These are phyloP conservation scores for Phytophthora aleatoria DNA, from an alignment of 352 stramenopile species.

Conservation along the genomic window DNA sequence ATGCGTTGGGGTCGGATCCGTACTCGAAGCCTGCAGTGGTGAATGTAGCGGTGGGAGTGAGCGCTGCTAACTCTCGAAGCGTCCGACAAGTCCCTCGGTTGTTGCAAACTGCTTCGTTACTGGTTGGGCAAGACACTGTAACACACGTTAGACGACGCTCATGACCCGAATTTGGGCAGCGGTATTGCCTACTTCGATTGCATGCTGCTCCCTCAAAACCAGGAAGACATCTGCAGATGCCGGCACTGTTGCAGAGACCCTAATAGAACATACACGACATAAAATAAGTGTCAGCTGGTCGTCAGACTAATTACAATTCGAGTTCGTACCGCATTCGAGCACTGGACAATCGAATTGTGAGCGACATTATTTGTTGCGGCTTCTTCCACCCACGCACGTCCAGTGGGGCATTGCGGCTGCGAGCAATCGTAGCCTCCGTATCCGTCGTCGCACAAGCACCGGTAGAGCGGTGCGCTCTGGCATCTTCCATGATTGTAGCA, in stretches of 20 bases:
- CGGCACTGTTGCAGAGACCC: conserved; percentile 62
- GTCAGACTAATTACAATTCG: background rate
- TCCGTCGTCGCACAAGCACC: conserved; percentile 57
- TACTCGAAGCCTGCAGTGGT: conserved; percentile 59
- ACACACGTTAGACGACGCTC: background rate
- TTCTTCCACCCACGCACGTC: conserved; percentile 75
- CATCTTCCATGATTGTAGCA: conserved; percentile 73
- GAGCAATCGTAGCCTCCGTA: conserved; percentile 69
- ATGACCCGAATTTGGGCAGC: background rate
- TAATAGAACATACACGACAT: conserved; percentile 13
- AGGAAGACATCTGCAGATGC: conserved; percentile 57
- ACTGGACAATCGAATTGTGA: conserved; percentile 57
- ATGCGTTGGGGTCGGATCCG: conserved; percentile 71
- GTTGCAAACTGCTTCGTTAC: conserved; percentile 40
- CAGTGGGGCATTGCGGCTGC: conserved; percentile 49
- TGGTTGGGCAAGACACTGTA: conserved; percentile 56
- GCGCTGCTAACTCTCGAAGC: conserved; percentile 55
- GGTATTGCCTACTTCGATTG: conserved; percentile 51
- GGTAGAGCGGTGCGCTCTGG: conserved; percentile 42
- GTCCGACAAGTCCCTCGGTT: conserved; percentile 52
- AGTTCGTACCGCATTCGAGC: conserved; percentile 67
- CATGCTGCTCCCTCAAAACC: conserved; percentile 77
- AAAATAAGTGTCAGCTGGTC: background rate
- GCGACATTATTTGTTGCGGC: conserved; percentile 50
- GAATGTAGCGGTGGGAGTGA: conserved; percentile 49